Percentiles rank a stretch among this genome's conserved stretches.
phyloP scores from a whole-genome alignment of 2,329 filamentous ascomycete species.

The Aspergillus sp. region DNA sequence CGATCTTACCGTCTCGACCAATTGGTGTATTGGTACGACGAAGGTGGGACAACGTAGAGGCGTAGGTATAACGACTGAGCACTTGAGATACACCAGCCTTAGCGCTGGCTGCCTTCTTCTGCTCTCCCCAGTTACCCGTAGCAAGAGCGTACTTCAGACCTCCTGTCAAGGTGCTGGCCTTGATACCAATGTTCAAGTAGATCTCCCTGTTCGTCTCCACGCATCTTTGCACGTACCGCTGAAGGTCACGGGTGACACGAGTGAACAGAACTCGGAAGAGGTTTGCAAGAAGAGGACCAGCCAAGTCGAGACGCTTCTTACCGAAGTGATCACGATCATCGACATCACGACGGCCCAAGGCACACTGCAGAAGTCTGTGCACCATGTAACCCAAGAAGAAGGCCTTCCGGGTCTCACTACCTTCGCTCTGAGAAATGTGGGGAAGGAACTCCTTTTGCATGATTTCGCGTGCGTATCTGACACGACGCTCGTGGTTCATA shows the following conservation, averaged over 20 bases:
- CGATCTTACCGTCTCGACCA: constrained; percentile 95
- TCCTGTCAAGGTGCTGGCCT: constrained; percentile 86
- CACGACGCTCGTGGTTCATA: constrained; percentile 80
- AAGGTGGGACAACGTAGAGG: constrained; percentile 94
- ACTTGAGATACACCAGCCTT: constrained; percentile 98
- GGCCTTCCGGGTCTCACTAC: constrained; percentile 92
- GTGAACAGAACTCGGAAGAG: constrained; percentile 91
- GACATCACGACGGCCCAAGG: constrained; percentile 86
- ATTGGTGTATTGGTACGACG: constrained; percentile 97
- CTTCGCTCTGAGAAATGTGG: constrained; percentile 93
- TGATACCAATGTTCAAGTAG: constrained; percentile 86
- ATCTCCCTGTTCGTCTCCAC: constrained; percentile 89
- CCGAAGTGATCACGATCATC: constrained; percentile 99
- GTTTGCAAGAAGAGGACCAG: constrained; percentile 91
- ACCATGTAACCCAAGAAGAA: constrained; percentile 99
- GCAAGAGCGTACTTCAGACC: constrained; percentile 95
- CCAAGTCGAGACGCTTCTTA: constrained; percentile 95
- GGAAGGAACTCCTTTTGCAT: constrained; percentile 96
- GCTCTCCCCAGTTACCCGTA: constrained; percentile 98
- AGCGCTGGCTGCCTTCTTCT: constrained; percentile 94
- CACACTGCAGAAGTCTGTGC: constrained; percentile 89
- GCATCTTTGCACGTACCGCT: constrained; percentile 86
- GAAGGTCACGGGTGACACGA: constrained; percentile 86
- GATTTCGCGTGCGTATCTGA: constrained; percentile 89
- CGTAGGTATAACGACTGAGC: constrained; percentile 94